Evolutionary conservation across 352 stramenopile species (phyloP), one percentile per base, ranked within the genome.

Genomic region (Phytopythium helicoides): DNA sequence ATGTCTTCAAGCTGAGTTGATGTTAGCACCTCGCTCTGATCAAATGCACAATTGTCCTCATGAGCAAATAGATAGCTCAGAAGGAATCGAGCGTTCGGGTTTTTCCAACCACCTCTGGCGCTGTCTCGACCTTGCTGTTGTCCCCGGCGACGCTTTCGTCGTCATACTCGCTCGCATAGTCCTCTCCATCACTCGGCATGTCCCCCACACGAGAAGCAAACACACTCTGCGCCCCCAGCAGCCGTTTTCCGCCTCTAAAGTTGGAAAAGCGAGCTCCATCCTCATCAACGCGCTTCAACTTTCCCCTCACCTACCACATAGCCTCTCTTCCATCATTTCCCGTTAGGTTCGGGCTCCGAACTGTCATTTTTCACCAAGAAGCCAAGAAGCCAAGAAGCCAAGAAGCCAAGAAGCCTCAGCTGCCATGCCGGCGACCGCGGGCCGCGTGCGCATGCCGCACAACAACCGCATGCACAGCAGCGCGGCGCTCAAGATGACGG

Each of bases 391-490:
- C 2, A 38, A 23, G 35, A 28, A 39, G 9, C 12, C n/a, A n/a
- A 16, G 21, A 46, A 16, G 14, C 23, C 16, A 8, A 55, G n/a
- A 25, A 9, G n/a, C 28, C 28, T 12, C 45, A 66, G 39, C 44
- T 36, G 42, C 42, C 25, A 97, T 97, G 91, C 88, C 88, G 52
- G 83, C 93, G 16, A 88, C 81, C 19, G 68, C 88, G 12, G 91
- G 91, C 41, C 80, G 91, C 36, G 82, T 96, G 68, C 86, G 92
- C 51, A 98, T 98, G 93, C 96, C 96, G 63, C 94, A 98, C 77
- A 98, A 98, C 76, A 98, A 98, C 76, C 89, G 94, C 63, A 96
- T 99, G 79, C 92, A 94, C 64, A 97, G 91, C 47, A 96, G 81
- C 52, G 79, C 80, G 31, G 78, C 94, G 52, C 85, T 99, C 8